Evolutionary conservation across 192 early-diverging fungal genomes (phyloP), one percentile per base, ranked within the genome.

Genomic region (Backusella macrospora): DNA sequence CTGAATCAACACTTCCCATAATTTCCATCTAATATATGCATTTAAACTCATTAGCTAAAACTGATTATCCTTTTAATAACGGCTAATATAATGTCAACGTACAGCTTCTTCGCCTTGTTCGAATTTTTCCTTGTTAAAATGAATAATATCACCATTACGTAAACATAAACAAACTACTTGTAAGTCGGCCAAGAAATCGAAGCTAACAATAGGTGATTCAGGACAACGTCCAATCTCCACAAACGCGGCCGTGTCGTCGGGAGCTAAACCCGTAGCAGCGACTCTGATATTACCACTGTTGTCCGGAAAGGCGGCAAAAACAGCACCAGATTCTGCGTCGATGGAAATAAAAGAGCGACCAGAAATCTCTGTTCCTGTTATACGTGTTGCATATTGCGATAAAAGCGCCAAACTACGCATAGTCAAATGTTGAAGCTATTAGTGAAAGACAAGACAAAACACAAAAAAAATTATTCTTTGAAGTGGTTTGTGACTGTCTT

Each of bases 1-100:
- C 92, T 14, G 85, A 82, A 70, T 95, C 95, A 3, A 96, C 88
- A 23, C 82, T 80, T 23, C 95, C 95, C 5, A 96, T 91, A 45
- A 87, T 76, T 65, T 90, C 89, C n/a, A 85, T 40, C 83, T 87
- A 80, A 10, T 37, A 42, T 48, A 45, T 21, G 4, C 29, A 70
- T 40, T 43, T 65, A 44, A 23, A 18, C 42, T 21, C n/a, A 67
- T 39, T 15, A 34, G 16, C 43, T 49, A 16, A 21, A 29, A 12
- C 14, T 49, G 48, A 39, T 16, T 18, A 45, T 49, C 59, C 75
- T 62, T 5, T 67, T 76, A 34, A 34, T 34, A 34, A 23, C 2
- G 21, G 12, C 52, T 59, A 23, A 49, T 49, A 49, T 5, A 49
- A 59, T 43, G 10, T 43, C 42, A 9, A 43, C 52, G 13, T 43